A percentile compares a stretch with the other conserved stretches of the same genome.
Conservation (phyloP, 345 rosid species). For the Fremontodendron californicum region DNA sequence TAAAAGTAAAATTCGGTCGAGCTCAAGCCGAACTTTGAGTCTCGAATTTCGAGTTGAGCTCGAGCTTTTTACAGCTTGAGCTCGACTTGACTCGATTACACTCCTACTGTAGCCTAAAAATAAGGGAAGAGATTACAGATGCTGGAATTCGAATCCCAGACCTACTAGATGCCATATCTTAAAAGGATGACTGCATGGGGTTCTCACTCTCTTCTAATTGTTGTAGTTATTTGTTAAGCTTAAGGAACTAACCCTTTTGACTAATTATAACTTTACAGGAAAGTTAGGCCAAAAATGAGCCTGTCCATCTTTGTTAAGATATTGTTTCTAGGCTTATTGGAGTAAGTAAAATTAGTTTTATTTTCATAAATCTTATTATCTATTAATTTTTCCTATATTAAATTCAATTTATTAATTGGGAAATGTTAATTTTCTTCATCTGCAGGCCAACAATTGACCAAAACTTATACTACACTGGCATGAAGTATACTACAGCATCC, state of each 20-base stretch:
- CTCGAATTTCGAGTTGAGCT: too few relatives aligned
- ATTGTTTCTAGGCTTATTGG: slow-evolving; percentile 55
- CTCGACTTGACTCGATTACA: too few relatives aligned
- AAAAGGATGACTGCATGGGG: too few relatives aligned
- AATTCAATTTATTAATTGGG: not conserved
- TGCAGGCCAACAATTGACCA: slow-evolving; percentile 37
- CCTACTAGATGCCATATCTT: too few relatives aligned
- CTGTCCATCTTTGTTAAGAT: not conserved
- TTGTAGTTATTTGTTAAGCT: too few relatives aligned
- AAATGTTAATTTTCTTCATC: not conserved
- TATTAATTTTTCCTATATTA: not conserved
- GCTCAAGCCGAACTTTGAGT: too few relatives aligned
- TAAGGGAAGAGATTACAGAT: too few relatives aligned
- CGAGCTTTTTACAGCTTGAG: too few relatives aligned
- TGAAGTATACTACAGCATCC: slow-evolving; percentile 71
- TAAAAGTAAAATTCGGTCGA: too few relatives aligned
- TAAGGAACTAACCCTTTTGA: not conserved
- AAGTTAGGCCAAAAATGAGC: slow-evolving; percentile 12
- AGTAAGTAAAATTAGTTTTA: slow-evolving; percentile 75
- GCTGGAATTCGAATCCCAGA: too few relatives aligned
- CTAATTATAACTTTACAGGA: not conserved
- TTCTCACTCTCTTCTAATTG: too few relatives aligned
- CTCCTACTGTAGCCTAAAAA: too few relatives aligned
- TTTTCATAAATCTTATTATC: slow-evolving; percentile 6
- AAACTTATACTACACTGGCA: slow-evolving; percentile 45